Conservation (phyloP, 306 rosid species). For the Macrotyloma uniflorum region DNA sequence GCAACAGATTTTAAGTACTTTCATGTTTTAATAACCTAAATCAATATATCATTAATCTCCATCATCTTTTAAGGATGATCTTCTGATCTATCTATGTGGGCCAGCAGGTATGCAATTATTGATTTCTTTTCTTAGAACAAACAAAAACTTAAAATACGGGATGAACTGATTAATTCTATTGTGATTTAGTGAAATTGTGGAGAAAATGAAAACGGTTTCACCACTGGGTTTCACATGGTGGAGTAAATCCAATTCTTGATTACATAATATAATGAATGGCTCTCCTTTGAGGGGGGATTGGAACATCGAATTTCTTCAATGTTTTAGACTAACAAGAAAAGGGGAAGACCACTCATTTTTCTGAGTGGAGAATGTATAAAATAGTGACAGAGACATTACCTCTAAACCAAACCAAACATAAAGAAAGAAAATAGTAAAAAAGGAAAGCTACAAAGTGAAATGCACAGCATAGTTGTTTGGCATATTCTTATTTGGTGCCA, state of each 20-base stretch:
- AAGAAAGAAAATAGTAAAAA: conserved; percentile 26
- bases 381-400: conserved; percentile 45
- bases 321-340: conserved; percentile 21
- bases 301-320: conserved; percentile 31
- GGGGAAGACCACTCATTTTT: conserved; percentile 25
- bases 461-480: conserved; percentile 30
- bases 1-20: neutral
- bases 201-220: conserved; percentile 28
- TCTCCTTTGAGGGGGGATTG: conserved; percentile 27
- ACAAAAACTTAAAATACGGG: conserved; percentile 9
- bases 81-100: conserved; percentile 4
- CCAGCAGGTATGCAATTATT: neutral
- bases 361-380: conserved; percentile 42
- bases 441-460: conserved; percentile 27
- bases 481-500: conserved; percentile 34
- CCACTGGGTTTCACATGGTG: conserved; percentile 32
- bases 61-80: neutral
- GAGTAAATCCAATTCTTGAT: conserved; percentile 26
- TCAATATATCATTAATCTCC: neutral
- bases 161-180: conserved; percentile 5
- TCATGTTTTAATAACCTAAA: neutral
- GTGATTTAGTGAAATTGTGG: conserved; percentile 10
- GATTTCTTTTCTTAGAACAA: conserved; percentile 1
- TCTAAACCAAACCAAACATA: conserved; percentile 31
- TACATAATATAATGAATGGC: conserved; percentile 15